Conservation (phyloP, 371 early-diverging fungal genomes). For the Fennellomyces sp. region DNA sequence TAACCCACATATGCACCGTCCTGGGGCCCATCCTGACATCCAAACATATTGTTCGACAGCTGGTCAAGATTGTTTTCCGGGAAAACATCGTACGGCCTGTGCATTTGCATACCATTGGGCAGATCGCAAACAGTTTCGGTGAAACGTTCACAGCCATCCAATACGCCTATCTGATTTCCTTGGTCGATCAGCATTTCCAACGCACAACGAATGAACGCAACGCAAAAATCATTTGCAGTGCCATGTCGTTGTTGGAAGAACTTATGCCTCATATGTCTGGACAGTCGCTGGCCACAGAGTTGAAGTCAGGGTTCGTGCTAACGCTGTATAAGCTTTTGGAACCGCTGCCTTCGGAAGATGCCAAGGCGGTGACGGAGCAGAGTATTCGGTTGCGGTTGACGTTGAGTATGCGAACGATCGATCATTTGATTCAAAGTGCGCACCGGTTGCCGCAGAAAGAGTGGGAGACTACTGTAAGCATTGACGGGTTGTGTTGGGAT, state of each 20-base stretch:
- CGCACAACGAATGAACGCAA: constrained; percentile 23
- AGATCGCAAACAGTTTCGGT: constrained; percentile 60
- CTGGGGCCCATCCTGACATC: constrained; percentile 64
- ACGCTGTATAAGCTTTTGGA: constrained; percentile 47
- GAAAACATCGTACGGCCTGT: constrained; percentile 46
- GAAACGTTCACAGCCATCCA: constrained; percentile 69
- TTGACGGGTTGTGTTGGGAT: background rate
- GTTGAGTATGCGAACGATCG: constrained; percentile 57
- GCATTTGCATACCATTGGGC: constrained; percentile 45
- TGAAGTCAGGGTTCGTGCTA: constrained; percentile 51
- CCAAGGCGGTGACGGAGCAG: constrained; percentile 17
- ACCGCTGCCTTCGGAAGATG: constrained; percentile 21
- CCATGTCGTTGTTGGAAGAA: constrained; percentile 40
- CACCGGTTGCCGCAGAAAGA: constrained; percentile 49
- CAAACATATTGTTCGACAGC: constrained; percentile 64
- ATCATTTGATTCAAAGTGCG: constrained; percentile 55
- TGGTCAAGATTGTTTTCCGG: constrained; percentile 58
- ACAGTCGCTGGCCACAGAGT: constrained; percentile 39
- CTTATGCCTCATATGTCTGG: constrained; percentile 46
- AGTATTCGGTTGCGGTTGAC: constrained; percentile 37
- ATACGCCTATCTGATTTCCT: constrained; percentile 56
- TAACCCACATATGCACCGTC: constrained; percentile 54
- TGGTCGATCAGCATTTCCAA: constrained; percentile 25
- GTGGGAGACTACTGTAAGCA: constrained; percentile 61
- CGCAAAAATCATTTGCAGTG: constrained; percentile 28